Base-by-base conservation (phyloP, 148 eudicot species). In the Amaranthus cruentus region DNA sequence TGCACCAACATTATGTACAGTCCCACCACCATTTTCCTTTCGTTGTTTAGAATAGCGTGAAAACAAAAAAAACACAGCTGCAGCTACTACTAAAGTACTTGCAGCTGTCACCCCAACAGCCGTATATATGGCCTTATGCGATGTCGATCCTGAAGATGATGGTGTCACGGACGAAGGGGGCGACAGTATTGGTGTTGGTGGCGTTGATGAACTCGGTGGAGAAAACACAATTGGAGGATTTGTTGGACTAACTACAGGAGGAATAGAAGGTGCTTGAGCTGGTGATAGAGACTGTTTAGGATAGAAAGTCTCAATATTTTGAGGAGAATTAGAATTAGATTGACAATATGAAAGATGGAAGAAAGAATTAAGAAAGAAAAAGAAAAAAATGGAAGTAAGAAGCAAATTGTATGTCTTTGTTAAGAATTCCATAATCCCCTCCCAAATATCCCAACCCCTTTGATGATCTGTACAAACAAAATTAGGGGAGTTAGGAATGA, bases 31-130 rank as follows among this genome's bases (percentile, higher is more conserved):
- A 28, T 43, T 28, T 42, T 65, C 66, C 66, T 80, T 82, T 80
- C 49, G 69, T 6, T 60, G 72, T 0, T 77, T 69, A 1, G 83
- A 60, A 21, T 62, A 73, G 84, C 65, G 80, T 18, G 57, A 60
- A 28, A 77, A 68, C 6, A 89, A 48, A 18, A 90, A 83, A 75
- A 90, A 85, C 7, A 88, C 55, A 3, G 87, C 64, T 0, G 70
- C 91, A 0, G 94, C 91, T n/a, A 88, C 55, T 21, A 86, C 76
- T 2, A 93, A 14, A 3, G 92, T 84, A 74, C 82, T 80, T 2
- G 86, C 90, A 3, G 90, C 97, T 3, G 98, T 94, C 15, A 74
- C 90, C 0, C 78, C 88, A 6, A 94, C 84, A 3, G 98, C 98
- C 6, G 80, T 85, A 0, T 70, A 79, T 63, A 94, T 81, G 2